phyloP scores from a whole-genome alignment of 805 yeast genomes.

The Metschnikowia amazonensis region DNA sequence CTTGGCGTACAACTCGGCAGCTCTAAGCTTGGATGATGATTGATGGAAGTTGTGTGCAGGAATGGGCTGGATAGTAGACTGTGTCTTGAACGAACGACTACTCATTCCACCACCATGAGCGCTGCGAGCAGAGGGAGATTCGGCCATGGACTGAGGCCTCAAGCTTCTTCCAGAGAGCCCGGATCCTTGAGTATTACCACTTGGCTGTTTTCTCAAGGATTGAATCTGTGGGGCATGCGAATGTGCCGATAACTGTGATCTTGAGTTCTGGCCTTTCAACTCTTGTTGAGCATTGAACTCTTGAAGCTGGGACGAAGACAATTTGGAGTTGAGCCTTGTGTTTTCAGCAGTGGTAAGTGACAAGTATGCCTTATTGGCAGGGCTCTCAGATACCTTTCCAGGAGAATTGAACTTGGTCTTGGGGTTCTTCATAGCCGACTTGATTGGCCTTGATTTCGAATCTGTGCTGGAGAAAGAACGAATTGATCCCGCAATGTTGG shows the following conservation, averaged over 20 bases:
- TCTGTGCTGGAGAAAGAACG: slow-evolving; percentile 28
- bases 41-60: slow-evolving; percentile 38
- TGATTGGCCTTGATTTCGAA: slow-evolving; percentile 24
- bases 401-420: slow-evolving; percentile 20
- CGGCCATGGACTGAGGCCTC: slow-evolving; percentile 32
- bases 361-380: slow-evolving; percentile 62
- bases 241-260: slow-evolving; percentile 1
- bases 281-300: slow-evolving; percentile 15
- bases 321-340: slow-evolving; percentile 65
- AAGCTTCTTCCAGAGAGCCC: slow-evolving; percentile 27
- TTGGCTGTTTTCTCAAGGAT: slow-evolving; percentile 27
- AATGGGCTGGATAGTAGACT: slow-evolving; percentile 25
- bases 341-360: slow-evolving; percentile 76
- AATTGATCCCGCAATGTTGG: slow-evolving; percentile 28
- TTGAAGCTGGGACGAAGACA: slow-evolving; percentile 40
- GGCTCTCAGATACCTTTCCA: slow-evolving; percentile 15
- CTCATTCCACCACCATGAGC: slow-evolving; percentile 25
- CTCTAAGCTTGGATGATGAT: slow-evolving; percentile 39
- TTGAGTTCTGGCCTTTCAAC: slow-evolving; percentile 8
- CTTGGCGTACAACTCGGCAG: slow-evolving; percentile 52
- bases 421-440: slow-evolving; percentile 50
- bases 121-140: slow-evolving; percentile 1
- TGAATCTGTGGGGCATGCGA: slow-evolving; percentile 8
- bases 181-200: slow-evolving; percentile 11
- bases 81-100: slow-evolving; percentile 28